Conservation (phyloP, 2,329 filamentous ascomycete species). For the Penicillium brevicompactum region DNA sequence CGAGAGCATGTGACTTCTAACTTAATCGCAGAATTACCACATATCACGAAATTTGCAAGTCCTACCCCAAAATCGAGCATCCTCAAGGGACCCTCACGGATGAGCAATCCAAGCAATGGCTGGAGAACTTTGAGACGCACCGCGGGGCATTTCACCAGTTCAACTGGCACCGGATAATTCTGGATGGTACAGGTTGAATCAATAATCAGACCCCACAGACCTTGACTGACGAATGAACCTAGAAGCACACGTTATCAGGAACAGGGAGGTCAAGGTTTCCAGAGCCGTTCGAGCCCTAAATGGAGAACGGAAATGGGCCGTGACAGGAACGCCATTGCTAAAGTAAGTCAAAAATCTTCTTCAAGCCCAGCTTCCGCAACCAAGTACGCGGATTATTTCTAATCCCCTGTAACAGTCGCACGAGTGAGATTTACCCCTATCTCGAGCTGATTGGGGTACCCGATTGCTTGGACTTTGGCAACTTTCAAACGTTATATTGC, state of each 20-base stretch:
- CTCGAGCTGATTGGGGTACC: too few species aligned
- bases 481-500: too few species aligned
- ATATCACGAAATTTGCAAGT: constrained; percentile 39
- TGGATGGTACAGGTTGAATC: constrained; percentile 36
- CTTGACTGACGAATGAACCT: not conserved
- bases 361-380: too few species aligned
- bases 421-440: too few species aligned
- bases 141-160: constrained; percentile 37
- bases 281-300: constrained; percentile 39
- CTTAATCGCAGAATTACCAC: constrained; percentile 36
- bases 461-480: too few species aligned
- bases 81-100: constrained; percentile 11
- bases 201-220: not conserved
- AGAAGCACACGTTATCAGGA: constrained; percentile 43
- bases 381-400: too few species aligned
- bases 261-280: constrained; percentile 34
- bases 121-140: too few species aligned
- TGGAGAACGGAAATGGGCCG: constrained; percentile 40
- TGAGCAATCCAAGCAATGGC: too few species aligned
- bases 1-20: not conserved
- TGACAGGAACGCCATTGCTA: constrained; percentile 43
- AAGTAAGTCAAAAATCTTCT: constrained; percentile 32
- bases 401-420: too few species aligned
- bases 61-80: constrained; percentile 31
- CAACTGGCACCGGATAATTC: constrained; percentile 42